Base-by-base conservation (phyloP, 2,329 filamentous ascomycete genomes). In the Xylaria sp. region DNA sequence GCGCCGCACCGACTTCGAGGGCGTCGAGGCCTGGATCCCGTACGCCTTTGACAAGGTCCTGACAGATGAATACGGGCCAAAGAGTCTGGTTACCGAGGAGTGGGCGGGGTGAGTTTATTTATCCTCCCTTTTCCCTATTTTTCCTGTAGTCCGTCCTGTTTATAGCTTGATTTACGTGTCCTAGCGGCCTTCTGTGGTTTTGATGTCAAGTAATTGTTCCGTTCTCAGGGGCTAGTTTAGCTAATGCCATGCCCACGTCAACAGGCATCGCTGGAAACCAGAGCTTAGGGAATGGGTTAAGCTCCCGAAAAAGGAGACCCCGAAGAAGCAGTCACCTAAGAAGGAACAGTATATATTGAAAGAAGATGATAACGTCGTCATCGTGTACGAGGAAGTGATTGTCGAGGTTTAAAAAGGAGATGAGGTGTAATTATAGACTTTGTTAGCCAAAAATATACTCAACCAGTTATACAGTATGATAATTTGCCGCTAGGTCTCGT, bases 1-100 rank as follows among this genome's bases (percentile, higher is more conserved):
- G 81, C 84, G 90, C 15, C 81, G 87, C 71, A 90, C 87, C 25
- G 83, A 85, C 64, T 95, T 92, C 68, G 91, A 95, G 77, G 90
- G 90, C 19, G 87, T 90, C 1, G 78, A 82, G 11, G 90, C 90
- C 23, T 83, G 82, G 66, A 84, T 95, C 23, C 92, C 92, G 3
- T 90, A 86, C 72, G 81, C 80, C 57, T 90, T 89, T 65, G 87
- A 90, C 68, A 82, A 81, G 70, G 85, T 91, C 27, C 75, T 92
- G 57, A 80, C 80, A 3, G 83, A 86, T 29, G 89, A 92, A 77
- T 92, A 92, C 68, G 81, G 84, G 29, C 74, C 78, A n/a, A 85
- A 83, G 76, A 84, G 85, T 25, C 73, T 91, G 58, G 82, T 85
- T 0, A 77, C 79, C 2, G 89, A 88, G 1, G 78, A 85, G 55